phyloP scores from a whole-genome alignment of 2,329 filamentous ascomycete species.

The Penicillium sp. region DNA sequence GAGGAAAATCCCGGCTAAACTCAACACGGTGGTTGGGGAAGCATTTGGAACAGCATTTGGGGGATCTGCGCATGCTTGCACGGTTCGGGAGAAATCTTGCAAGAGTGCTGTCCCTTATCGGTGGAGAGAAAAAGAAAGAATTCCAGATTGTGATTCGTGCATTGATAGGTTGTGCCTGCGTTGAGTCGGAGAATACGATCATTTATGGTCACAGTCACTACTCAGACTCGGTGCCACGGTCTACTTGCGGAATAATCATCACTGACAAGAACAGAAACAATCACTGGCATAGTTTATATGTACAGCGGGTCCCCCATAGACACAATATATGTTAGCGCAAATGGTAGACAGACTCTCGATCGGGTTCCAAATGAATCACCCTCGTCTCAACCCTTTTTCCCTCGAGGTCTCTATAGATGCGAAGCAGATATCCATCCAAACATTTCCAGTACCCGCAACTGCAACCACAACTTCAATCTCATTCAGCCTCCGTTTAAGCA shows the following conservation, averaged over 20 bases:
- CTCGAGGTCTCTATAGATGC: constrained; percentile 15
- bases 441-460: constrained; percentile 3
- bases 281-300: constrained; percentile 27
- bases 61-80: not conserved
- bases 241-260: not conserved
- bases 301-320: constrained; percentile 25
- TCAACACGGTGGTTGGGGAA: not conserved
- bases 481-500: constrained; percentile 14
- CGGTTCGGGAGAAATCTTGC: not conserved
- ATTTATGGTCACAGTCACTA: too few species aligned
- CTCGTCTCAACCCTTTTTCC: constrained; percentile 1
- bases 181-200: not conserved
- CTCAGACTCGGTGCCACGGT: not conserved
- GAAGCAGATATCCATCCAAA: constrained; percentile 12
- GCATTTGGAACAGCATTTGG: not conserved
- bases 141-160: not conserved
- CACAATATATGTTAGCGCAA: constrained; percentile 4
- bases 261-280: constrained; percentile 16
- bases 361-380: not conserved
- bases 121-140: not conserved
- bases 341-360: not conserved
- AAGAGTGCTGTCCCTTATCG: not conserved
- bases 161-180: not conserved
- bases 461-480: constrained; percentile 4
- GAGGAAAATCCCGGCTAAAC: constrained; percentile 24